phyloP scores from a whole-genome alignment of 768 basidiomycete genomes.

The Leccinellum luteum region DNA sequence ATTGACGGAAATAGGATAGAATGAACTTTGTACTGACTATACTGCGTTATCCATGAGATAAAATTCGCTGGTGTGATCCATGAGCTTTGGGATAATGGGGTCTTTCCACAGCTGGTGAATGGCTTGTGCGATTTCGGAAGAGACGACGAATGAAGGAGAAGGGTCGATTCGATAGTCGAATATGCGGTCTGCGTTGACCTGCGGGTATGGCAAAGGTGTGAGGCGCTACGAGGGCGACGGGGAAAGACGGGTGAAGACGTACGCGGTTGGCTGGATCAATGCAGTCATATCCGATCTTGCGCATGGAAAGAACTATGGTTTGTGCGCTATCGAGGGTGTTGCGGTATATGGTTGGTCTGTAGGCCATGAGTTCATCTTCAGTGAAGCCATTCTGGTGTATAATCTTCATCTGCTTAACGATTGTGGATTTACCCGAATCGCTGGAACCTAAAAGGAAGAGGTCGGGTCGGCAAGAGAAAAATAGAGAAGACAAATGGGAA shows the following conservation, averaged over 20 bases:
- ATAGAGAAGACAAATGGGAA: background rate
- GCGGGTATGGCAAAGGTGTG: conserved; percentile 15
- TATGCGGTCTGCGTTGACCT: conserved; percentile 56
- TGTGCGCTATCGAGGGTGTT: conserved; percentile 90
- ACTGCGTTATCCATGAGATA: conserved; percentile 94
- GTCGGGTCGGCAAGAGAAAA: background rate
- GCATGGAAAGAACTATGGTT: conserved; percentile 80
- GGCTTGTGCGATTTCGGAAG: conserved; percentile 64
- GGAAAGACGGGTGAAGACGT: no score
- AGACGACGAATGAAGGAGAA: conserved; percentile 45
- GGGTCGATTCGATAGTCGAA: conserved; percentile 52
- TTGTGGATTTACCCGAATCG: conserved; percentile 92
- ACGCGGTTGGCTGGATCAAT: conserved; percentile 61
- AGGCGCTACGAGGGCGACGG: background rate
- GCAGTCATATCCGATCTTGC: conserved; percentile 81
- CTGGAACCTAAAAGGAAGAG: conserved; percentile 69
- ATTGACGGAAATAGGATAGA: background rate
- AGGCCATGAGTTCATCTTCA: conserved; percentile 69
- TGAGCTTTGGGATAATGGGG: conserved; percentile 49
- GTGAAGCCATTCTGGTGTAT: conserved; percentile 93
- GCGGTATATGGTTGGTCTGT: conserved; percentile 75
- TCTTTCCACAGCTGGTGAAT: conserved; percentile 72
- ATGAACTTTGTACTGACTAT: conserved; percentile 55
- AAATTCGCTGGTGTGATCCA: conserved; percentile 70
- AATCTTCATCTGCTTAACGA: conserved; percentile 99